Percentiles rank a stretch among this genome's conserved stretches.
Conservation (phyloP, 2,329 filamentous ascomycete genomes). For the Fusarium sororula region DNA sequence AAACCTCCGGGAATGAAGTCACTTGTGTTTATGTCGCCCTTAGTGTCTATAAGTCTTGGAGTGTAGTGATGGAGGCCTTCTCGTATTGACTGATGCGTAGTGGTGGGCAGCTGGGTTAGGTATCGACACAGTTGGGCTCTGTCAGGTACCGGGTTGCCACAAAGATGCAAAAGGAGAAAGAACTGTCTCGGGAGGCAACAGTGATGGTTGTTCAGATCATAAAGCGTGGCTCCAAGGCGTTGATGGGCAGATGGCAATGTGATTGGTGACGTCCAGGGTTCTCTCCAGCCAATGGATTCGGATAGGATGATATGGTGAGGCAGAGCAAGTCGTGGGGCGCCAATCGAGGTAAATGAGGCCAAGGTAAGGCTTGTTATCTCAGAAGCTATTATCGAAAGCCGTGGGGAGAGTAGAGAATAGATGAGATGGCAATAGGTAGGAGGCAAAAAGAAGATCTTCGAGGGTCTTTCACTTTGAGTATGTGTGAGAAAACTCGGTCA, state of each 20-base stretch:
- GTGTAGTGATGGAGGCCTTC: conserved; percentile 26
- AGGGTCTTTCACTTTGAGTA: conserved; percentile 30
- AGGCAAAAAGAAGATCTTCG: conserved; percentile 36
- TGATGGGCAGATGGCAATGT: conserved; percentile 44
- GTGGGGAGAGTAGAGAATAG: conserved; percentile 17
- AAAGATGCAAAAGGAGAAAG: conserved; percentile 35
- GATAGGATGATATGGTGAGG: conserved; percentile 48
- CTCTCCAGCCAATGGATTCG: conserved; percentile 46
- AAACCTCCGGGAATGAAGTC: not conserved
- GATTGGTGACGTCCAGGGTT: conserved; percentile 48
- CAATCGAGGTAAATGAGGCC: conserved; percentile 44
- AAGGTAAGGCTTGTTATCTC: conserved; percentile 38
- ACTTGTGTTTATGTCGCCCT: conserved; percentile 12
- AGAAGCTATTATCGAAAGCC: conserved; percentile 23
- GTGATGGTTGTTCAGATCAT: conserved; percentile 38
- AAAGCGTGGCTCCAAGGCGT: conserved; percentile 43
- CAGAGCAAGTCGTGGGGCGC: conserved; percentile 45
- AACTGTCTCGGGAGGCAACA: conserved; percentile 44
- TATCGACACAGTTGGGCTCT: conserved; percentile 37
- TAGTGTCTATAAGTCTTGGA: conserved; percentile 9
- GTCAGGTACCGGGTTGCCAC: conserved; percentile 33
- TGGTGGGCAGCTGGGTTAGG: conserved; percentile 42
- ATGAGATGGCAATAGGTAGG: conserved; percentile 18
- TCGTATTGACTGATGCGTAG: conserved; percentile 27
- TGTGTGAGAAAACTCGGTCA: conserved; percentile 43